Base-by-base conservation (phyloP, 139 green algal genomes). In the Micractinium conductrix region DNA sequence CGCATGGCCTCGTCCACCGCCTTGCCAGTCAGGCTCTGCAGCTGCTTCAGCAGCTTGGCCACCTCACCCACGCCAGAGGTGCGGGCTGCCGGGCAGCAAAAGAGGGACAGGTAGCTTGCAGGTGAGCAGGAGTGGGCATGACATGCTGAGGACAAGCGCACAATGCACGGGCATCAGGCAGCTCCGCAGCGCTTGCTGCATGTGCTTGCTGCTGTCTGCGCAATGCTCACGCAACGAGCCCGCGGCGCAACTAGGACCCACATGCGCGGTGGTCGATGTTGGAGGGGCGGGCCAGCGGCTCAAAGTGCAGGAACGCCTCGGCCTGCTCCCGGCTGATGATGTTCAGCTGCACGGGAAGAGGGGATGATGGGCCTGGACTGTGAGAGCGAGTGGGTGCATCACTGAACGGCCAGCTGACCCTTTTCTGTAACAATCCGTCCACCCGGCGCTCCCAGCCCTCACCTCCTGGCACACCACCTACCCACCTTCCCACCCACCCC, bases 321-420 rank as follows among this genome's bases (percentile, higher is more conserved):
- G 67, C 45, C 86, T 95, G 90, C 35, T 85, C 82, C 40, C 90
- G 79, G 78, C 89, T 88, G 38, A 92, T 70, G 40, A 89, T 87
- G 72, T 28, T 63, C 67, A 93, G 84, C 84, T 95, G 91, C 80
- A 87, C 87, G 42, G 14, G 7, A 44, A 33, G 35, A 22, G 53
- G 53, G 26, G 53, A 19, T n/a, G n/a, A n/a, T n/a, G n/a, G n/a
- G n/a, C n/a, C n/a, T n/a, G n/a, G n/a, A n/a, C n/a, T n/a, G n/a
- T n/a, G n/a, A n/a, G n/a, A n/a, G n/a, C n/a, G n/a, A n/a, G n/a
- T n/a, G n/a, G n/a, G n/a, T n/a, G n/a, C n/a, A n/a, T n/a, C n/a
- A n/a, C n/a, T 58, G 48, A 10, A 10, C 48, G 16, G 48, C 48
- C 10, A 10, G 48, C 48, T 58, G 48, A 16, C 48, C 48, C 48